Conservation (phyloP, 345 rosid genomes). For the Populus ilicifolia region DNA sequence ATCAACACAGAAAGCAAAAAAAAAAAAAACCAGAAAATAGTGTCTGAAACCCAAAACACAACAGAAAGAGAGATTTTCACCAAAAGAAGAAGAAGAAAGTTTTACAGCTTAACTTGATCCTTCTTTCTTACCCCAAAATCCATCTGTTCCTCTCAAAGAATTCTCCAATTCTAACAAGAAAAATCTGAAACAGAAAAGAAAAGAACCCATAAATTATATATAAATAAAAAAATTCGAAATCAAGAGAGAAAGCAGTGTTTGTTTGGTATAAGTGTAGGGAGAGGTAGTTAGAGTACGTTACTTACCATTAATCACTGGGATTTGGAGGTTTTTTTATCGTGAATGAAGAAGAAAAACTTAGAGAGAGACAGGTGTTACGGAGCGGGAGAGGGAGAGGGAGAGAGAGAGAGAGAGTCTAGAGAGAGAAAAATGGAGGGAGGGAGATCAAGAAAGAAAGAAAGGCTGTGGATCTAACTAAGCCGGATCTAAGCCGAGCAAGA, state of each 20-base stretch:
- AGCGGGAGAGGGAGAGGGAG: conserved; percentile 2
- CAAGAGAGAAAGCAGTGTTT: background rate
- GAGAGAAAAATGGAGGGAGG: conserved; percentile 48
- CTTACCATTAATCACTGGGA: background rate
- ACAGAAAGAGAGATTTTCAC: background rate
- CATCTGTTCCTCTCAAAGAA: background rate
- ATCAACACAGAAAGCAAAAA: background rate
- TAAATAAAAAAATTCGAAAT: background rate
- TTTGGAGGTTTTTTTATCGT: background rate
- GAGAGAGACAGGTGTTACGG: background rate
- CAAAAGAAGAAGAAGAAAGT: no score
- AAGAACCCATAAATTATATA: background rate
- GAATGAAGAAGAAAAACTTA: background rate
- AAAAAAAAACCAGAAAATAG: background rate
- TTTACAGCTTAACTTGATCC: background rate
- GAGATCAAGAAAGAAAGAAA: conserved; percentile 18
- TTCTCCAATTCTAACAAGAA: background rate
- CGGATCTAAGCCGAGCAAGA: conserved; percentile 63
- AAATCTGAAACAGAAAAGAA: background rate
- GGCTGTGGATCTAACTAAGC: conserved; percentile 46
- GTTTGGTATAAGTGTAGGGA: background rate
- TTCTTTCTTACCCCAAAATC: conserved; percentile 17
- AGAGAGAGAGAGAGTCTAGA: conserved; percentile 8
- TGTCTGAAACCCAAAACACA: background rate
- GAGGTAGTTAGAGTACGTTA: background rate